Conservation (phyloP, 2,329 filamentous ascomycete genomes). For the Sarocladium brachiariae region DNA sequence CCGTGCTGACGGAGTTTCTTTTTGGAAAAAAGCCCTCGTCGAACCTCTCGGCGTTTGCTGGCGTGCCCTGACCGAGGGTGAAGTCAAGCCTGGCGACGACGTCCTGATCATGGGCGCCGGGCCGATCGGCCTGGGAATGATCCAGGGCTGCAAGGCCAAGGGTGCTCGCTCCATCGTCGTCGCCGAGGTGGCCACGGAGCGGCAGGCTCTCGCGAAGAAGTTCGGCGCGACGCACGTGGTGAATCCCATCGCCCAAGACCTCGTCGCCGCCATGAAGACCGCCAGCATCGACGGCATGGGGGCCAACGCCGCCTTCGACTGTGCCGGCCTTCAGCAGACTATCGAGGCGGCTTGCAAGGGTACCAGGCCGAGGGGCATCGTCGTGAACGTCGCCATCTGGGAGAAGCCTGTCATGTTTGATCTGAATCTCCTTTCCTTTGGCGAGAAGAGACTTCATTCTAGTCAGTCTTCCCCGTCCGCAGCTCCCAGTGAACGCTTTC, state of each 20-base stretch:
- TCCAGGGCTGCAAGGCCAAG: slow-evolving; percentile 49
- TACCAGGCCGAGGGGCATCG: slow-evolving; percentile 17
- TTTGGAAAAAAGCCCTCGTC: slow-evolving; percentile 53
- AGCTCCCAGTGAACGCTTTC: background rate
- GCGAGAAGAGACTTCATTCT: slow-evolving; percentile 13
- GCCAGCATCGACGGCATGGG: slow-evolving; percentile 14
- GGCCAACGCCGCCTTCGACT: slow-evolving; percentile 18
- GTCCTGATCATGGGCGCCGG: slow-evolving; percentile 54
- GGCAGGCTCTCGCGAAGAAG: slow-evolving; percentile 42
- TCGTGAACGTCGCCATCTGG: slow-evolving; percentile 21
- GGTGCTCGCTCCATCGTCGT: slow-evolving; percentile 50
- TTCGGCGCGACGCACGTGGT: slow-evolving; percentile 39
- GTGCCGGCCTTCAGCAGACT: slow-evolving; percentile 18
- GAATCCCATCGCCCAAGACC: slow-evolving; percentile 14
- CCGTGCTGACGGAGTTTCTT: too few species aligned
- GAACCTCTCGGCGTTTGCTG: slow-evolving; percentile 59
- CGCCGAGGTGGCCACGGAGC: slow-evolving; percentile 43
- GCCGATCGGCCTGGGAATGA: slow-evolving; percentile 54
- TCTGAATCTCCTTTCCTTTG: slow-evolving; percentile 15
- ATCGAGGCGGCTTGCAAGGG: slow-evolving; percentile 17
- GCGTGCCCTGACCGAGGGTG: slow-evolving; percentile 41
- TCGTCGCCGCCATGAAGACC: slow-evolving; percentile 13
- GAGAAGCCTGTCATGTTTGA: slow-evolving; percentile 18
- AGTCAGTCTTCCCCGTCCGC: background rate
- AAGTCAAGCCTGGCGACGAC: slow-evolving; percentile 31